Percentiles rank a stretch among this genome's conserved stretches.
phyloP scores from a whole-genome alignment of 208 protist species.

The Trypanosoma cruzi region DNA sequence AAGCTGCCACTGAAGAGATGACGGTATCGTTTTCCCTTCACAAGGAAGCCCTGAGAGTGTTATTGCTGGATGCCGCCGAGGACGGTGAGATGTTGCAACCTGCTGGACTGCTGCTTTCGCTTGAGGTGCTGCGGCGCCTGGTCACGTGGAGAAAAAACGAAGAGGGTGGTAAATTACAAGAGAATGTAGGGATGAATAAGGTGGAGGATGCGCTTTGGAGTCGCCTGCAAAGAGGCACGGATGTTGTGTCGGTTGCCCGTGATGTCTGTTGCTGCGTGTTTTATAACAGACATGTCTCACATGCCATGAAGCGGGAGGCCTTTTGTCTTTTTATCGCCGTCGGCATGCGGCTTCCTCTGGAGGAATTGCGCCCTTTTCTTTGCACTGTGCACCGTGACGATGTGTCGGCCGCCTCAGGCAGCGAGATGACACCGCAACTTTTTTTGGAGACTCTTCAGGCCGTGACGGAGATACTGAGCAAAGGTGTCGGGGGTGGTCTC shows the following conservation, averaged over 20 bases:
- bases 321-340: slow-evolving; percentile 23
- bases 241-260: slow-evolving; percentile 16
- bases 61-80: slow-evolving; percentile 25
- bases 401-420: neutral
- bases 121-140: slow-evolving; percentile 24
- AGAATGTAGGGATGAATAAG: neutral
- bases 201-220: slow-evolving; percentile 14
- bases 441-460: slow-evolving; percentile 15
- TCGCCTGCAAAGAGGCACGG: neutral
- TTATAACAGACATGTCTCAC: neutral
- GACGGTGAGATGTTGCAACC: slow-evolving; percentile 12
- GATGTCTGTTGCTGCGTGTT: slow-evolving; percentile 21
- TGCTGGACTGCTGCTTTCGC: slow-evolving; percentile 12
- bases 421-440: neutral
- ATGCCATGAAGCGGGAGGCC: slow-evolving; percentile 10
- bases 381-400: neutral
- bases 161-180: neutral
- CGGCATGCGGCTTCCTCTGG: slow-evolving; percentile 13
- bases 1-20: neutral
- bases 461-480: slow-evolving; percentile 7
- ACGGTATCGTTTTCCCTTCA: neutral
- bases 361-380: slow-evolving; percentile 8
- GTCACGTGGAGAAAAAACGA: neutral
- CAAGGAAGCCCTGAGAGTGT: slow-evolving; percentile 26
- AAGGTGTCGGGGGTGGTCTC: too few relatives aligned